Evolutionary conservation across 495 filamentous ascomycete genomes (phyloP), one percentile per base, ranked within the genome.

Genomic region (Penicillium herquei): DNA sequence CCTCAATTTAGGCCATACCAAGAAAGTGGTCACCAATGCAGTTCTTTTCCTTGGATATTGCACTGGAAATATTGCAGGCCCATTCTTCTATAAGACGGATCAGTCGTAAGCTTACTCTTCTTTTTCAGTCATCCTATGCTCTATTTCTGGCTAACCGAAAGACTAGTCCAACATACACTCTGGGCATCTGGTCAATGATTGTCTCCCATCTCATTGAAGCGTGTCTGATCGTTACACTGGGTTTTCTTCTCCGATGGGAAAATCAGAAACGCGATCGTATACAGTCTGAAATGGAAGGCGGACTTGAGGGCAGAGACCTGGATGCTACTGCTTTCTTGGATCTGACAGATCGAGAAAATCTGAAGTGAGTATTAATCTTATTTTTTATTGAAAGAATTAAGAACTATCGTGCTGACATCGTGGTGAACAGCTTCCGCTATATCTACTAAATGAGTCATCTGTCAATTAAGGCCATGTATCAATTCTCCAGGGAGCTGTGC

Each of bases 151-250:
- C 52, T 54, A 48, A 61, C 44, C 8, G 6, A 10, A 33, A 1
- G 11, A 16, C 14, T 17, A 78, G 74, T 16, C 83, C 82, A 16
- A 70, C 70, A 4, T 86, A 87, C 53, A 55, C 65, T 2, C 78
- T 85, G 14, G 84, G 82, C 5, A 84, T 87, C 45, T 84, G 82
- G 72, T 81, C 78, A 1, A 84, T 86, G 74, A 83, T 88, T 50
- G 80, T 85, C 7, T 79, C 78, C 10, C 82, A 86, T 56, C 63
- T 84, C 16, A 71, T 80, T 37, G 79, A 84, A 62, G 79, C 75
- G 17, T 62, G 72, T 14, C 60, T 83, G 1, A 76, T 84, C 30
- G 59, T 69, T 6, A 56, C 54, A 0, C 74, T 84, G n/a, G 74
- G 79, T 8, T 57, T 77, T 11, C 62, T 79, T 2, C 68, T 87